Conservation (phyloP, 345 rosid genomes). For the Syzygium aromaticum region DNA sequence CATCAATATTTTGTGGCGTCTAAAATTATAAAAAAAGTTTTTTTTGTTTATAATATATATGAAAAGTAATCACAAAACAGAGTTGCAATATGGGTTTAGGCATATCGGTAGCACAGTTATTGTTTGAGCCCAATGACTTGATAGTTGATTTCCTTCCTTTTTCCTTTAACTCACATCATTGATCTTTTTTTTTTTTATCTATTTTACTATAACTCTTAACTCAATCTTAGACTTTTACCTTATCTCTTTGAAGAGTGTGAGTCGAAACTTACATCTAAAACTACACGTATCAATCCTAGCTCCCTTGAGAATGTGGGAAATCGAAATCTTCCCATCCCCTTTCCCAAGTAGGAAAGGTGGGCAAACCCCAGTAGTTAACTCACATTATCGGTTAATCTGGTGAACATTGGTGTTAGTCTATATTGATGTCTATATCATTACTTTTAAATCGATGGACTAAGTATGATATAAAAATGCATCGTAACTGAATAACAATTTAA, state of each 20-base stretch:
- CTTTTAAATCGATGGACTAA: neutral
- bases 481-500: neutral
- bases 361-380: neutral
- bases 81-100: neutral
- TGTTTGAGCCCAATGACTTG: neutral
- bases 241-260: no score
- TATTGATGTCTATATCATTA: neutral
- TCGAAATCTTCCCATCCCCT: no score
- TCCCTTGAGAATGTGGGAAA: no score
- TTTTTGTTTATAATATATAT: rapidly evolving
- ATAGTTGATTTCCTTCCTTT: neutral
- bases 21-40: neutral
- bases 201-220: no score
- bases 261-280: no score
- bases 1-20: neutral
- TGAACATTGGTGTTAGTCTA: neutral
- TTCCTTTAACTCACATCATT: neutral
- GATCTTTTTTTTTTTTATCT: no score
- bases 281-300: no score
- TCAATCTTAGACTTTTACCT: no score
- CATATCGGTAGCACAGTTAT: no score
- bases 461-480: neutral
- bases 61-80: neutral
- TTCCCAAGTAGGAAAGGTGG: no score
- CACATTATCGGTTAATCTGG: neutral